Base-by-base conservation (phyloP, 768 basidiomycete genomes). In the Terana coerulea region DNA sequence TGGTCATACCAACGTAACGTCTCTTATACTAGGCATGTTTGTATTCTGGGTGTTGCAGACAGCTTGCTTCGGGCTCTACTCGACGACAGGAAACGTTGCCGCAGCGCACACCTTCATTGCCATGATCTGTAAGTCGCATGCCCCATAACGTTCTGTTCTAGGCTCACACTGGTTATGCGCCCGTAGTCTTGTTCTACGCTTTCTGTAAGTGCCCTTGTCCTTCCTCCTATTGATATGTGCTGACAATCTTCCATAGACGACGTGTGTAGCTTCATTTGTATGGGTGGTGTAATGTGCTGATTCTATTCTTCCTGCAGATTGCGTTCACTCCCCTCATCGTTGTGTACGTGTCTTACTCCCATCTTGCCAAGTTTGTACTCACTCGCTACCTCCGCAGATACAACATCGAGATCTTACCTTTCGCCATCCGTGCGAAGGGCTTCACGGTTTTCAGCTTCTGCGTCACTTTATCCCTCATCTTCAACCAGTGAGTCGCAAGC, bases 401-500 rank as follows among this genome's bases (percentile, higher is more conserved):
- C 66, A 75, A 73, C 17, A 69, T 78, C 51, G 78, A 80, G 60
- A 78, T 79, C 58, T 60, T 78, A 54, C 77, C 76, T 25, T 77
- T 67, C 61, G 55, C 67, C n/a, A 68, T 78, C 47, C 72, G 78
- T 47, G 75, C 75, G 49, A 77, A 77, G 62, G 75, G 75, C 35
- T 69, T 74, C 56, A 69, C 70, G 24, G 64, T 75, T 26, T 75
- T 75, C 66, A 73, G 75, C 56, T 75, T 77, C 59, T 59, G 68
- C 24, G 64, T 75, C 48, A 74, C 75, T 12, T 62, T 73, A 47
- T 62, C 76, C 14, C 65, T 77, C 30, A 74, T 80, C 57, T 75
- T 80, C 62, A 75, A 75, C 62, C 74, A 75, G 62, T 70, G 69
- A 44, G 65, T 65, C 55, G 10, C n/a, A 28, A 19, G 17, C 1